A percentile compares a stretch with the other conserved stretches of the same genome.
phyloP scores from a whole-genome alignment of 2,329 filamentous ascomycete species.

The Diaporthe destruens region DNA sequence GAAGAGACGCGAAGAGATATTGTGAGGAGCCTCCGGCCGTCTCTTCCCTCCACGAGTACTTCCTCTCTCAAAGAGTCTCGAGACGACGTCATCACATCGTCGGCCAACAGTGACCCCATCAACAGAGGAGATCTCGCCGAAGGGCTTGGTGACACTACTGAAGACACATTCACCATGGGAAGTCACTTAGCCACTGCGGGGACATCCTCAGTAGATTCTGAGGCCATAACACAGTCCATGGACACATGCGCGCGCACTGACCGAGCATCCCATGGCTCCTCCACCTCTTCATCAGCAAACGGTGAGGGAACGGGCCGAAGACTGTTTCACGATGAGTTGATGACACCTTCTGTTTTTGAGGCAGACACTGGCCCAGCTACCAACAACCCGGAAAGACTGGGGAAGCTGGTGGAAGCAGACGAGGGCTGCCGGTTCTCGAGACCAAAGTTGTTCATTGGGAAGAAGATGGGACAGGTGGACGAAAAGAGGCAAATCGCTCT shows the following conservation, averaged over 20 bases:
- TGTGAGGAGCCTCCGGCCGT: slow-evolving; percentile 41
- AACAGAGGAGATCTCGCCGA: slow-evolving; percentile 12
- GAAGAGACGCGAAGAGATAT: slow-evolving; percentile 45
- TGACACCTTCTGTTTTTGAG: background rate
- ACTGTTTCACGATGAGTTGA: background rate
- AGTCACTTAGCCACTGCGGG: slow-evolving; percentile 38
- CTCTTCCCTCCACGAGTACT: slow-evolving; percentile 26
- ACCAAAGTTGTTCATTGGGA: slow-evolving; percentile 49
- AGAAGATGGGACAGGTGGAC: slow-evolving; percentile 31
- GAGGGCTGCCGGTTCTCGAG: slow-evolving; percentile 46
- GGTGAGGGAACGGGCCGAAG: background rate
- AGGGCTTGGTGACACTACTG: background rate
- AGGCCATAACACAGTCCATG: background rate
- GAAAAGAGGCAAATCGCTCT: slow-evolving; percentile 37
- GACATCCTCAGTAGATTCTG: slow-evolving; percentile 3
- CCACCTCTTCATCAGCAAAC: background rate
- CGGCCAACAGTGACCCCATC: background rate
- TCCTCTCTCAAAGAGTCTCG: slow-evolving; percentile 37
- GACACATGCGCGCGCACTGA: slow-evolving; percentile 15
- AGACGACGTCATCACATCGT: slow-evolving; percentile 21
- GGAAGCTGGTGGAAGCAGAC: background rate
- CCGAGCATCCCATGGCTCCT: slow-evolving; percentile 31
- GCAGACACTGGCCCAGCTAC: background rate
- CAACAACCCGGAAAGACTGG: background rate
- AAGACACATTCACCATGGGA: slow-evolving; percentile 14